Conservation (phyloP, 139 green algal genomes). For the Ettlia oleoabundans region DNA sequence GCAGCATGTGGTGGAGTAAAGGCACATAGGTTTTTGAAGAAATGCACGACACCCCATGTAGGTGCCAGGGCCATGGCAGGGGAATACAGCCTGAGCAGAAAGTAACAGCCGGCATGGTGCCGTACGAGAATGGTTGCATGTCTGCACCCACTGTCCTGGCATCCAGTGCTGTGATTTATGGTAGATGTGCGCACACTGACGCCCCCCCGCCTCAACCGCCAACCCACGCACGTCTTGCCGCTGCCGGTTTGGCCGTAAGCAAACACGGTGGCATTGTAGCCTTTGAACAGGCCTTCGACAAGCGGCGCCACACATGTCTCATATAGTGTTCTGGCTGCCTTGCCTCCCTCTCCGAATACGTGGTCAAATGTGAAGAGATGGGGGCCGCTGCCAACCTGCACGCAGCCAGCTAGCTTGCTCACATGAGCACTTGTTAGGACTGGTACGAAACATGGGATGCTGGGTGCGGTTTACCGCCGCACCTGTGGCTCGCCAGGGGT, state of each 20-base stretch:
- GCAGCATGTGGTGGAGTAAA: neutral
- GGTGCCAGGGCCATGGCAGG: too few relatives aligned
- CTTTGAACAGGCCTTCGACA: constrained; percentile 86
- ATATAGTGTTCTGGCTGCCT: constrained; percentile 65
- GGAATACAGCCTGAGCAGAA: too few relatives aligned
- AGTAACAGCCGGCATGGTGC: too few relatives aligned
- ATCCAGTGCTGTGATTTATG: too few relatives aligned
- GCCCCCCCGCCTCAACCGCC: neutral
- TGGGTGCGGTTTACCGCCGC: too few relatives aligned
- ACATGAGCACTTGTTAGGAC: too few relatives aligned
- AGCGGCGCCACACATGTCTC: constrained; percentile 78
- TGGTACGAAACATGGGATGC: too few relatives aligned
- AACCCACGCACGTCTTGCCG: constrained; percentile 80
- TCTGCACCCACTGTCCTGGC: too few relatives aligned
- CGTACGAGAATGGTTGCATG: too few relatives aligned
- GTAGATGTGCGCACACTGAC: too few relatives aligned
- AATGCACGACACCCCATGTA: too few relatives aligned
- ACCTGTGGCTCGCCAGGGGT: constrained; percentile 75
- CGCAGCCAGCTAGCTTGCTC: constrained; percentile 39
- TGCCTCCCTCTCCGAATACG: constrained; percentile 76
- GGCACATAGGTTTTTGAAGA: too few relatives aligned
- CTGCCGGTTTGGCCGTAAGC: constrained; percentile 67
- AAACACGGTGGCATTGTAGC: constrained; percentile 82
- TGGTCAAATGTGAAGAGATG: constrained; percentile 87
- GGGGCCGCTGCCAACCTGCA: constrained; percentile 57